Conservation (phyloP, 2,329 filamentous ascomycete genomes). For the Cytospora piceicola region DNA sequence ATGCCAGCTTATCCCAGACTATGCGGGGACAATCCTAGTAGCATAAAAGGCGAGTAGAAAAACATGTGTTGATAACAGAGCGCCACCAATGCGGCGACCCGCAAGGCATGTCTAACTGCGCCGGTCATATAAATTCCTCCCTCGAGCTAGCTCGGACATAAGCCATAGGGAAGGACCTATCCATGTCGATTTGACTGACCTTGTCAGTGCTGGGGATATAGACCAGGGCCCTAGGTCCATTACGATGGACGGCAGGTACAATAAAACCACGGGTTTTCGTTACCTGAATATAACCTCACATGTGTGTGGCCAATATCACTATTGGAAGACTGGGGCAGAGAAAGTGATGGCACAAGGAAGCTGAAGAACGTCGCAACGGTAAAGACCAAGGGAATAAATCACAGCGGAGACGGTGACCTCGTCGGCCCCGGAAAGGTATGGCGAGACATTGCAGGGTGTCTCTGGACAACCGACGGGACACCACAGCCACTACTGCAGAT, state of each 20-base stretch:
- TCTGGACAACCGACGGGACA: neutral
- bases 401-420: neutral
- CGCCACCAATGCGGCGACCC: neutral
- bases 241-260: neutral
- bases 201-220: neutral
- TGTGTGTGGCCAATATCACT: neutral
- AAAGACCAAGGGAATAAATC: neutral
- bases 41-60: too few species aligned
- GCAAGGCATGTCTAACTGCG: neutral
- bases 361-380: neutral
- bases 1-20: neutral
- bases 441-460: conserved; percentile 6
- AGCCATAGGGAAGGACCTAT: neutral
- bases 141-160: neutral
- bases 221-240: neutral
- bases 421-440: neutral
- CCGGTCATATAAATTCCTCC: neutral
- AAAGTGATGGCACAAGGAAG: neutral
- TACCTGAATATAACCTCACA: neutral
- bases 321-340: neutral
- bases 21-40: neutral
- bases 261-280: too few species aligned
- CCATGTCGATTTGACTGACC: neutral
- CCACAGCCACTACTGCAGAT: conserved; percentile 1
- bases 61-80: neutral